These are phyloP conservation scores for Hymenoscyphus repandus DNA, from an alignment of 2,329 filamentous ascomycete genomes.

Conservation along the genomic window DNA sequence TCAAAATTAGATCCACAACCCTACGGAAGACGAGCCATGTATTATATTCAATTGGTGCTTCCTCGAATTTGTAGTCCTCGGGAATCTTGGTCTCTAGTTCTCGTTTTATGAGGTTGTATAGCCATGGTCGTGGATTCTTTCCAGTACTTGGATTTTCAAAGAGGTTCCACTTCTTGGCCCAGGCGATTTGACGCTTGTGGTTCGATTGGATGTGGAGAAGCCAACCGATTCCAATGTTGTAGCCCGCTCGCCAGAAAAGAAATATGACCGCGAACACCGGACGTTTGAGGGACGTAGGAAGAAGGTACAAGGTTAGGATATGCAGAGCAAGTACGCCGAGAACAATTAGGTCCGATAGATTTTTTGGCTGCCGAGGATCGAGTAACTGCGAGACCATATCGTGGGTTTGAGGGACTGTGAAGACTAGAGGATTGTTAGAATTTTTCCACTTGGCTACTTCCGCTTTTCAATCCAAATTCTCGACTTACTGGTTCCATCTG, in stretches of 20 bases:
- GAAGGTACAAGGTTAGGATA: constrained; percentile 65
- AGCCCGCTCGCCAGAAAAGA: constrained; percentile 85
- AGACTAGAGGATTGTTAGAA: constrained; percentile 54
- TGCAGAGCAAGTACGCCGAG: constrained; percentile 72
- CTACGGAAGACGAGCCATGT: constrained; percentile 96
- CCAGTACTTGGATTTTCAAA: constrained; percentile 81
- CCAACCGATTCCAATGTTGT: constrained; percentile 91
- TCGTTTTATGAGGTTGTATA: constrained; percentile 78
- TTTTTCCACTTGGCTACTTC: not conserved
- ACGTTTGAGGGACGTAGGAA: constrained; percentile 65
- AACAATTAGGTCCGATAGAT: constrained; percentile 78
- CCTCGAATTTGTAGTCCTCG: constrained; percentile 87
- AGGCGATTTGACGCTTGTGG: constrained; percentile 76
- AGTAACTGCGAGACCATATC: constrained; percentile 99
- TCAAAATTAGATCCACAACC: constrained; percentile 91
- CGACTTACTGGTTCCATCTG: constrained; percentile 79
- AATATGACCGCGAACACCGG: constrained; percentile 80
- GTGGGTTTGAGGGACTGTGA: constrained; percentile 91
- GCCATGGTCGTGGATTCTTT: constrained; percentile 72
- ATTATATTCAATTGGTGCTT: constrained; percentile 95
- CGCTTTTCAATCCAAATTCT: not conserved
- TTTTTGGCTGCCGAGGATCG: constrained; percentile 92
- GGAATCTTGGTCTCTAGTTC: constrained; percentile 95
- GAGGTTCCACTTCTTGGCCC: constrained; percentile 79
- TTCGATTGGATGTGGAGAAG: constrained; percentile 87